Evolutionary conservation across 306 rosid species (phyloP), one percentile per base, ranked within the genome.

Genomic region (Vicia sativa): DNA sequence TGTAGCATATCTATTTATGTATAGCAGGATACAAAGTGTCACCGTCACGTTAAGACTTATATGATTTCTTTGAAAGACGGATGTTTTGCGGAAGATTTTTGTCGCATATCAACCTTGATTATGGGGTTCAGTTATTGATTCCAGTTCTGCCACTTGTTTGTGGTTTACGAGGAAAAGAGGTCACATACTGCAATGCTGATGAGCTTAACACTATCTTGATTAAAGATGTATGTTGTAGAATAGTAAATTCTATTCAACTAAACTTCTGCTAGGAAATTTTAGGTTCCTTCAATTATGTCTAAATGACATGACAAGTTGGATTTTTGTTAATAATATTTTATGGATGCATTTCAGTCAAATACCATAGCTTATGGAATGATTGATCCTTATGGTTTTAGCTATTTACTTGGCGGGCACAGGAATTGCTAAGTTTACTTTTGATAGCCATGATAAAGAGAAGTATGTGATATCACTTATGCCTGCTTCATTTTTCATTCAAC

Each of bases 131-230:
- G 52, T 76, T 87, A 71, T 81, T 92, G 58, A 92, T 92, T 70
- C 93, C 96, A 1, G 98, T 92, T 65, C 98, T 96, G 55, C 89
- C 92, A 21, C 98, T 96, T 42, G 88, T 92, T 11, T 89, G 96
- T 31, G 98, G 98, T 19, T 96, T 92, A 66, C 84, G 95, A 92
- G 75, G 98, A 92, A 78, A 92, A 92, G 65, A 92, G 31, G 31
- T 92, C 67, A 95, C 87, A 53, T 89, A 92, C 62, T 86, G 96
- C 83, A 92, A 95, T 54, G 92, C 98, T 31, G 86, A 85, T 74
- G 92, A 89, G 67, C 87, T 87, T 69, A 87, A 83, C 76, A 96
- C 96, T 76, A 89, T 92, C 46, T 96, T 96, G 42, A 80, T 87
- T 67, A 83, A 86, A 61, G 86, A 87, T 49, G 96, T 89, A 89